These are phyloP conservation scores for Stemphylium beticola DNA, from an alignment of 2,329 filamentous ascomycete species.

Conservation along the genomic window DNA sequence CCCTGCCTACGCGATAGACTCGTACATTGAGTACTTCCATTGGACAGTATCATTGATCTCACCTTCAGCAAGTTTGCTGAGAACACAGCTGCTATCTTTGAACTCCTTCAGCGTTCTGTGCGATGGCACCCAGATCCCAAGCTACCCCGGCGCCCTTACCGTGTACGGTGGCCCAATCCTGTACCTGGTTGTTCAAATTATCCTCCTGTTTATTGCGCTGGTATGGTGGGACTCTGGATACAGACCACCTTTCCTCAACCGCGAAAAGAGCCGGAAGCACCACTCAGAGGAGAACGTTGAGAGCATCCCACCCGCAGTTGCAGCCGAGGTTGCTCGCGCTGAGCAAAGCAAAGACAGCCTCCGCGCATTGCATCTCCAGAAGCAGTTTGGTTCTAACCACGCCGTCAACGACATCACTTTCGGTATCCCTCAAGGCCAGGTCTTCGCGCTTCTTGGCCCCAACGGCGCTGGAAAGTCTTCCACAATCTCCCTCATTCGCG, in stretches of 20 bases:
- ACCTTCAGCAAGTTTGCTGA: conserved; percentile 76
- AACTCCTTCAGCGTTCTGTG: conserved; percentile 87
- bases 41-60: conserved; percentile 76
- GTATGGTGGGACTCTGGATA: conserved; percentile 81
- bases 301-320: conserved; percentile 62
- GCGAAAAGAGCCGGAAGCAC: conserved; percentile 41
- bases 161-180: conserved; percentile 85
- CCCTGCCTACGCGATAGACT: conserved; percentile 71
- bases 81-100: conserved; percentile 76
- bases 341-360: conserved; percentile 70
- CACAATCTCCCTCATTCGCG: conserved; percentile 85
- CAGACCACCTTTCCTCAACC: conserved; percentile 60
- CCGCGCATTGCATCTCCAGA: conserved; percentile 79
- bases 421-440: conserved; percentile 77
- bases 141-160: conserved; percentile 72
- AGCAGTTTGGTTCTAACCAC: conserved; percentile 72
- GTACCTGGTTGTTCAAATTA: conserved; percentile 77
- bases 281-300: conserved; percentile 54
- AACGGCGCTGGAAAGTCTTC: conserved; percentile 93
- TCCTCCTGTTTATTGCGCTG: conserved; percentile 73
- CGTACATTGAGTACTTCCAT: conserved; percentile 70
- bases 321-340: conserved; percentile 68
- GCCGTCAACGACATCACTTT: conserved; percentile 92
- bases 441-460: conserved; percentile 87
- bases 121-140: conserved; percentile 63